Percentiles rank a stretch among this genome's conserved stretches.
These are phyloP conservation scores for Alternaria sp. DNA, from an alignment of 2,329 filamentous ascomycete genomes.

Conservation along the genomic window DNA sequence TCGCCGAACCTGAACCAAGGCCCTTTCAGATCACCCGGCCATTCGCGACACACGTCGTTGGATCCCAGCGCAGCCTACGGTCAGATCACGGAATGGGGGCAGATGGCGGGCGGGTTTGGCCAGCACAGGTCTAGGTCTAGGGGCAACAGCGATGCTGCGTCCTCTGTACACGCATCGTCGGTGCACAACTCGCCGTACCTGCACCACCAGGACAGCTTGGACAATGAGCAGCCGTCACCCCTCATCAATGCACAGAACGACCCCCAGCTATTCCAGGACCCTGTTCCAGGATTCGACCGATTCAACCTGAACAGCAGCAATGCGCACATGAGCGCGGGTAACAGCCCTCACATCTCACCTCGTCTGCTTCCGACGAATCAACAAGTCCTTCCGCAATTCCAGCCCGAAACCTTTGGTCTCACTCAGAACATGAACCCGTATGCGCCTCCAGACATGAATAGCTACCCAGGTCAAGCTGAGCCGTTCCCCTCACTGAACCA, in stretches of 20 bases:
- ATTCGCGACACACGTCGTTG: conserved; percentile 66
- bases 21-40: conserved; percentile 59
- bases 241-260: conserved; percentile 77
- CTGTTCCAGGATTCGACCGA: conserved; percentile 73
- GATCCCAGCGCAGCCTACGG: conserved; percentile 67
- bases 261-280: conserved; percentile 73
- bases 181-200: conserved; percentile 84
- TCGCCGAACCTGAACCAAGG: conserved; percentile 62
- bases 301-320: conserved; percentile 70
- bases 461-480: conserved; percentile 59
- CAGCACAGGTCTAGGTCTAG: conserved; percentile 69
- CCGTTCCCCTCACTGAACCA: conserved; percentile 57
- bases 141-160: conserved; percentile 77
- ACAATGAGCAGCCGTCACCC: conserved; percentile 78
- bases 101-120: conserved; percentile 68
- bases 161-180: conserved; percentile 81
- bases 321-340: conserved; percentile 64
- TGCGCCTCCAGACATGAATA: conserved; percentile 54
- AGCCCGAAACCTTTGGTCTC: conserved; percentile 55
- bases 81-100: conserved; percentile 64
- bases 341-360: conserved; percentile 75
- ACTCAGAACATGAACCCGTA: conserved; percentile 57
- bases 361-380: conserved; percentile 74
- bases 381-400: conserved; percentile 57
- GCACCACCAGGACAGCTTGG: conserved; percentile 78